Percentiles rank a stretch among this genome's conserved stretches.
These are phyloP conservation scores for Candida anglica DNA, from an alignment of 805 yeast species.

Conservation along the genomic window DNA sequence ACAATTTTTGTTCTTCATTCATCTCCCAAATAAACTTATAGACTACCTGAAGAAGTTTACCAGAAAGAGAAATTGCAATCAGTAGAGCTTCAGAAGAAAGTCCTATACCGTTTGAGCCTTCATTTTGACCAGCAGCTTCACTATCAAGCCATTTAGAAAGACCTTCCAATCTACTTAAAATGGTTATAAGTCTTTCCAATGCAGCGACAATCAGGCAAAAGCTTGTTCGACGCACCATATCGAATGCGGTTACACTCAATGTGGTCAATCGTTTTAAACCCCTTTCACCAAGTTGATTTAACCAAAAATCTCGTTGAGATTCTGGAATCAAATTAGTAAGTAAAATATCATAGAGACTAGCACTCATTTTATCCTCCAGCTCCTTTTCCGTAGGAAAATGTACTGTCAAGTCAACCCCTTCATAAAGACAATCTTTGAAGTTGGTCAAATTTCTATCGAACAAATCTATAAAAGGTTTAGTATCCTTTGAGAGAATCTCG, in stretches of 20 bases:
- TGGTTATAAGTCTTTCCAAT: constrained; percentile 49
- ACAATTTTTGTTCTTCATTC: constrained; percentile 43
- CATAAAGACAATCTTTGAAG: constrained; percentile 22
- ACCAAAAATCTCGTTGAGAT: constrained; percentile 53
- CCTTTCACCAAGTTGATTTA: constrained; percentile 64
- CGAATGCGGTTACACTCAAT: constrained; percentile 48
- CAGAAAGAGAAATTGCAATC: constrained; percentile 8
- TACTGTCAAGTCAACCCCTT: constrained; percentile 19
- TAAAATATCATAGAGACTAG: constrained; percentile 40
- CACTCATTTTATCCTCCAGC: constrained; percentile 11
- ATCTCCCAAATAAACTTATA: constrained; percentile 39
- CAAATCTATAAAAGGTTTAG: constrained; percentile 19
- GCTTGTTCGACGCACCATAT: constrained; percentile 42
- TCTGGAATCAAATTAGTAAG: constrained; percentile 53
- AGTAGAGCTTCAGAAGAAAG: constrained; percentile 5
- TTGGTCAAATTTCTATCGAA: constrained; percentile 32
- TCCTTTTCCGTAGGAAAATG: constrained; percentile 17
- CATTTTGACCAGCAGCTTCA: neutral
- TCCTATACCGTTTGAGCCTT: constrained; percentile 3
- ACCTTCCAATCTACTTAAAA: constrained; percentile 41
- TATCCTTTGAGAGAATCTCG: constrained; percentile 13
- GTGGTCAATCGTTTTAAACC: constrained; percentile 55
- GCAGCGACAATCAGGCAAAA: constrained; percentile 52
- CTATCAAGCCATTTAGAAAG: constrained; percentile 30
- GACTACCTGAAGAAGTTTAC: constrained; percentile 24